Percentiles rank a stretch among this genome's conserved stretches.
These are phyloP conservation scores for Boletus vermiculosoides DNA, from an alignment of 768 basidiomycete species.

Conservation along the genomic window DNA sequence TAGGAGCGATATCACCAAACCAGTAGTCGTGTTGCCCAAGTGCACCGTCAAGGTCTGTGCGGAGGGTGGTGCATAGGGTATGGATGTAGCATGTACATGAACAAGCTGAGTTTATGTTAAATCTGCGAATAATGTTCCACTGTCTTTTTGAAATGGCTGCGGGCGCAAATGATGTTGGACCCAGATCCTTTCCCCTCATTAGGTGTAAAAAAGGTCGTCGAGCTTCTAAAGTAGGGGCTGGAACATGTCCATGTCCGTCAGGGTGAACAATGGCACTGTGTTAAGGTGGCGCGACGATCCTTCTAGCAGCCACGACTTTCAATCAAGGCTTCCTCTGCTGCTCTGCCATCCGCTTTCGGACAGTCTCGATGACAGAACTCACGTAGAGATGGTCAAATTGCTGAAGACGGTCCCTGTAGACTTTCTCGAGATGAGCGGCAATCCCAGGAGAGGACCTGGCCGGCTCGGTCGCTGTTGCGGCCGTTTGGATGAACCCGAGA, in stretches of 20 bases:
- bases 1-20: slow-evolving; percentile 7
- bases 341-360: slow-evolving; percentile 34
- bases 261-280: slow-evolving; percentile 1
- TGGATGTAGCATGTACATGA: slow-evolving; percentile 3
- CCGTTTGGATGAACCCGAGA: slow-evolving; percentile 26
- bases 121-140: slow-evolving; percentile 10
- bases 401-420: slow-evolving; percentile 30
- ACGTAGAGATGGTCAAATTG: slow-evolving; percentile 36
- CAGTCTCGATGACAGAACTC: slow-evolving; percentile 31
- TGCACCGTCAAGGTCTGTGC: not conserved
- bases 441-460: slow-evolving; percentile 27
- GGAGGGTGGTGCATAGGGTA: not conserved
- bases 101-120: slow-evolving; percentile 1
- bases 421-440: slow-evolving; percentile 27
- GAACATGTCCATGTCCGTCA: slow-evolving; percentile 6
- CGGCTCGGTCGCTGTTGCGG: slow-evolving; percentile 20
- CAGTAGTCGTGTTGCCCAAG: not conserved
- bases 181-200: slow-evolving; percentile 2
- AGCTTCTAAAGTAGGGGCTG: slow-evolving; percentile 17
- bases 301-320: slow-evolving; percentile 10
- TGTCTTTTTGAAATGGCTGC: slow-evolving; percentile 4
- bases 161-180: slow-evolving; percentile 1
- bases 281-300: slow-evolving; percentile 6
- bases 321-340: slow-evolving; percentile 29
- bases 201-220: slow-evolving; percentile 3